phyloP scores from a whole-genome alignment of 495 filamentous ascomycete species.

The Trichoderma erinaceum region DNA sequence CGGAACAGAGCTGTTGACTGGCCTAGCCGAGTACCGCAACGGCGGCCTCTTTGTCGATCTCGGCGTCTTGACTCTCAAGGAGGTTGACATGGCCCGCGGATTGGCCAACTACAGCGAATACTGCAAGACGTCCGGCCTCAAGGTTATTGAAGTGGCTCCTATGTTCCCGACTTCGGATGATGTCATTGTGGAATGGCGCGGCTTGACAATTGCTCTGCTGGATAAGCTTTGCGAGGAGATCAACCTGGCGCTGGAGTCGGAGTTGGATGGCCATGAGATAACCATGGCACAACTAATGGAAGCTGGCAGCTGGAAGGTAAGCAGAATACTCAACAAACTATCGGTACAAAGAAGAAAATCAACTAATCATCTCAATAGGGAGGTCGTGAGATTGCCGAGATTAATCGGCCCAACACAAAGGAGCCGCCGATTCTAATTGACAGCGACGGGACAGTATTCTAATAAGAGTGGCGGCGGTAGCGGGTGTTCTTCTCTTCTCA shows the following conservation, averaged over 20 bases:
- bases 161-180: constrained; percentile 75
- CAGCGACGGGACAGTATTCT: constrained; percentile 95
- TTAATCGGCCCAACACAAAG: constrained; percentile 92
- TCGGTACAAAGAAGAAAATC: constrained; percentile 9
- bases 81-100: constrained; percentile 56
- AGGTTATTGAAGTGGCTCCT: constrained; percentile 63
- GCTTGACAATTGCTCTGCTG: constrained; percentile 76
- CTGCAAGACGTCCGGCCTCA: constrained; percentile 66
- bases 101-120: constrained; percentile 66
- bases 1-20: constrained; percentile 71
- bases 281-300: constrained; percentile 75
- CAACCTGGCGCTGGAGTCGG: constrained; percentile 51
- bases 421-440: constrained; percentile 95
- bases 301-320: constrained; percentile 93
- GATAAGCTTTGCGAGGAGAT: constrained; percentile 68
- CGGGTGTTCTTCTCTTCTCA: not conserved
- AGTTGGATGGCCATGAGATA: constrained; percentile 51
- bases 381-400: constrained; percentile 91
- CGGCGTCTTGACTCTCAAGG: constrained; percentile 72
- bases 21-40: constrained; percentile 82
- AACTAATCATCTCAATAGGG: constrained; percentile 54
- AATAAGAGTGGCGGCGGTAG: constrained; percentile 19
- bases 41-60: constrained; percentile 80
- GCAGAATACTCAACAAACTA: constrained; percentile 15
- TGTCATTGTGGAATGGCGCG: constrained; percentile 84